Percentiles rank a stretch among this genome's conserved stretches.
These are phyloP conservation scores for Favolaschia claudopus DNA, from an alignment of 768 basidiomycete genomes.

Conservation along the genomic window DNA sequence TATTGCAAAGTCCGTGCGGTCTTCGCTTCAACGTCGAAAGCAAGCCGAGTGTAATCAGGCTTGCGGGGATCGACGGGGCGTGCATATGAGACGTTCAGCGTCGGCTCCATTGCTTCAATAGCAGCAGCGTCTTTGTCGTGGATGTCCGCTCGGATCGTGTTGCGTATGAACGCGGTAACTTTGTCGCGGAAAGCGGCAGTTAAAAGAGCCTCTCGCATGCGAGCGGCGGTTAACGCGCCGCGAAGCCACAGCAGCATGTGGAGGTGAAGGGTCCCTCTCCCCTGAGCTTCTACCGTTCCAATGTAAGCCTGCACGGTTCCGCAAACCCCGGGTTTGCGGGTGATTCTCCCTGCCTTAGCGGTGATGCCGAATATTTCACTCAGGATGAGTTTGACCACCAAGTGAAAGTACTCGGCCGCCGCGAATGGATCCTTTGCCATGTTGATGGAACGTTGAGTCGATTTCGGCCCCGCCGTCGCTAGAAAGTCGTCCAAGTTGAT, in stretches of 20 bases:
- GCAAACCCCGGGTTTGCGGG: slow-evolving; percentile 33
- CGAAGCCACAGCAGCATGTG: slow-evolving; percentile 45
- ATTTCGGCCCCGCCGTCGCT: no score
- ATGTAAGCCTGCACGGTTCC: slow-evolving; percentile 41
- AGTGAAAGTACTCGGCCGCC: no score
- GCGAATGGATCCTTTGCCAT: no score
- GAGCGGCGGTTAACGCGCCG: slow-evolving; percentile 33
- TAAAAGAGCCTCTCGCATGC: slow-evolving; percentile 33
- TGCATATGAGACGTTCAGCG: slow-evolving; percentile 37
- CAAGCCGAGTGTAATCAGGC: slow-evolving; percentile 10
- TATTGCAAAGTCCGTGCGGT: slow-evolving; percentile 38
- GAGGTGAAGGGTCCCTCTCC: slow-evolving; percentile 43
- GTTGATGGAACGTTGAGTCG: no score
- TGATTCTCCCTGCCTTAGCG: slow-evolving; percentile 20
- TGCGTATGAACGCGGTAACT: slow-evolving; percentile 37
- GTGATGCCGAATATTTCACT: no score
- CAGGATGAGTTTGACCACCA: no score
- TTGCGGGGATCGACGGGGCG: slow-evolving; percentile 42
- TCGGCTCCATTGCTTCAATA: slow-evolving; percentile 24
- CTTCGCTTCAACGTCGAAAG: slow-evolving; percentile 17
- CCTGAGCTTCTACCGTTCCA: slow-evolving; percentile 48
- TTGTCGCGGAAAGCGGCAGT: slow-evolving; percentile 33
- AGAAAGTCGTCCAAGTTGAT: no score
- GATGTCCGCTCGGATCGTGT: slow-evolving; percentile 40
- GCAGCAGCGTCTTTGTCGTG: slow-evolving; percentile 16